Base-by-base conservation (phyloP, 306 rosid species). In the Trichosanthes truncata region DNA sequence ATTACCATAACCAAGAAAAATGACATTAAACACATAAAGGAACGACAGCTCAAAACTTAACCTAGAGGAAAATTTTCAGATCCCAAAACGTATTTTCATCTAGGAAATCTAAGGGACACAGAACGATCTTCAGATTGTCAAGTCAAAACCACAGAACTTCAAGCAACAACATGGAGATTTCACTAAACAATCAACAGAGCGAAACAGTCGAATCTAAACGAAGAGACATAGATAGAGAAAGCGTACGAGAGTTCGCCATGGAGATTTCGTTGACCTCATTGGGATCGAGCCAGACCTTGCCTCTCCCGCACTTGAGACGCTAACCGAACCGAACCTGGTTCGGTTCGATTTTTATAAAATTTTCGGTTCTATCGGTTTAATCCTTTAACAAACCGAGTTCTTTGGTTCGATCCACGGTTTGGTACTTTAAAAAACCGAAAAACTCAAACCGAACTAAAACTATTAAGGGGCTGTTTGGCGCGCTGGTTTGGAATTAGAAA, bases 231-330 rank as follows among this genome's bases (percentile, higher is more conserved):
- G 78, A 46, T 7, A 15, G 26, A 41, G 45, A 41, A 66, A 56
- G 33, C 87, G 15, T 84, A 93, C 96, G 96, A 61, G 98, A 94
- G 79, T 94, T 94, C 40, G 97, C 97, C 96, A 94, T 94, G 86
- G 98, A 94, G 86, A 94, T 94, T 80, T 94, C 98, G 38, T 86
- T 94, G 82, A 65, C 86, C 83, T 94, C 98, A 86, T 94, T 94
- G 11, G 98, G 98, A 81, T 94, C 98, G 4, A 94, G 97, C 98
- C 98, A 94, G 18, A 94, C 96, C 84, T 94, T 94, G 80, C 98
- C 98, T 25, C 92, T 84, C 0, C 98, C 98, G 45, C 97, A 92
- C 91, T 94, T 92, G 86, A 92, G 0, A 94, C 97, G 68, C 97
- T 94, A n/a, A n/a, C n/a, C n/a, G n/a, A n/a, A n/a, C n/a, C n/a